Conservation (phyloP, 257 asterid genomes). For the Fraxinus americana region DNA sequence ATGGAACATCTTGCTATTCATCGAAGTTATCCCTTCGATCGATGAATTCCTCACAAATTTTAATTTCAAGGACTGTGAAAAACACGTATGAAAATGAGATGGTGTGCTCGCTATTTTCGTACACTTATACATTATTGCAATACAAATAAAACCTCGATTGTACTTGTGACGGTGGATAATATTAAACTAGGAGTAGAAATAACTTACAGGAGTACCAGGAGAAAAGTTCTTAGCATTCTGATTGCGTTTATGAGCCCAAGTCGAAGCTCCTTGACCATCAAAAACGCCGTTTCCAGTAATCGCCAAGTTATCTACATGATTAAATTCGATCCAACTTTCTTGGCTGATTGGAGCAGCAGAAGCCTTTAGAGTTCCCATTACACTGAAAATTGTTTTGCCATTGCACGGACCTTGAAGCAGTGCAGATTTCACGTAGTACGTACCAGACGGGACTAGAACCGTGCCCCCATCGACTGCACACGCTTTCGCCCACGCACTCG, state of each 20-base stretch:
- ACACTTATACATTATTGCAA: too few relatives aligned
- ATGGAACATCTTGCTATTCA: slow-evolving; percentile 61
- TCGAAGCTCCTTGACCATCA: slow-evolving; percentile 43
- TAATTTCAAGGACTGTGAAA: slow-evolving; percentile 41
- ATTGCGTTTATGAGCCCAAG: slow-evolving; percentile 38
- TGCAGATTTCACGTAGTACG: slow-evolving; percentile 33
- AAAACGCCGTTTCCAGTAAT: slow-evolving; percentile 41
- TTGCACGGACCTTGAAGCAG: slow-evolving; percentile 54
- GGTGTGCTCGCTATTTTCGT: too few relatives aligned
- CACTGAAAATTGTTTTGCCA: slow-evolving; percentile 19
- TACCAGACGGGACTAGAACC: slow-evolving; percentile 44
- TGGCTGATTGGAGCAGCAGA: slow-evolving; percentile 6
- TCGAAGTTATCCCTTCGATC: slow-evolving; percentile 32
- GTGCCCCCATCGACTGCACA: slow-evolving; percentile 39
- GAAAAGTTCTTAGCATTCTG: slow-evolving; percentile 1
- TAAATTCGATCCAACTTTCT: slow-evolving; percentile 45
- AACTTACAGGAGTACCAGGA: slow-evolving; percentile 19
- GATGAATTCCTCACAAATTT: slow-evolving; percentile 22
- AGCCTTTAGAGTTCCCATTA: slow-evolving; percentile 37
- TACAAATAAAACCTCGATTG: too few relatives aligned
- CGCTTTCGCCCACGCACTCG: slow-evolving; percentile 49
- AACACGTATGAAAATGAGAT: too few relatives aligned
- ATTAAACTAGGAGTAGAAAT: not conserved
- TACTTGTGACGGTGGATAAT: too few relatives aligned
- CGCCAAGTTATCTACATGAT: slow-evolving; percentile 20